Evolutionary conservation across 257 asterid genomes (phyloP).

Genomic region (Anisodus acutangulus): DNA sequence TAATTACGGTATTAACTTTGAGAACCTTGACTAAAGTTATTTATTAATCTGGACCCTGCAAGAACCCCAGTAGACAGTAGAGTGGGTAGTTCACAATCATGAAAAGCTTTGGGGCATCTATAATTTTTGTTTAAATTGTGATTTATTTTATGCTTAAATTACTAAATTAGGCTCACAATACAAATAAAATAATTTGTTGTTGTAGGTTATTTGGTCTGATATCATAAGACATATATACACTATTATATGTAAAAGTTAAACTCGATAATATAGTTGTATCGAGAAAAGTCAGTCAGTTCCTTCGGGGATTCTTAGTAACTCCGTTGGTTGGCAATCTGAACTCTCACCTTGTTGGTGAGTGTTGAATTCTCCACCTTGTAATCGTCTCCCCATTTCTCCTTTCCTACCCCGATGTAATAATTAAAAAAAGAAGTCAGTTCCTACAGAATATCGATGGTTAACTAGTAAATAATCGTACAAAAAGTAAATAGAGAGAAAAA

Average conservation of each 20-base stretch:
- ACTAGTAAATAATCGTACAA: too few relatives aligned
- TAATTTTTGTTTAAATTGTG: background rate
- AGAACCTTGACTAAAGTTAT: background rate
- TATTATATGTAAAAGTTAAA: too few relatives aligned
- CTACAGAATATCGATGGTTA: too few relatives aligned
- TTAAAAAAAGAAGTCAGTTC: too few relatives aligned
- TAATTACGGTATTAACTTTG: background rate
- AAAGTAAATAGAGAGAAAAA: too few relatives aligned
- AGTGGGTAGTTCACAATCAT: slow-evolving; percentile 11
- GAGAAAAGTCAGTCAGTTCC: background rate
- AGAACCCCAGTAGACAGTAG: background rate
- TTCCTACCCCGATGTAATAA: too few relatives aligned
- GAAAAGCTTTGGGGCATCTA: background rate
- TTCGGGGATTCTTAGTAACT: too few relatives aligned
- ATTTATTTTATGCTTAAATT: background rate
- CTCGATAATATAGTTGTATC: background rate
- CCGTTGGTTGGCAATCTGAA: too few relatives aligned
- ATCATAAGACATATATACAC: too few relatives aligned
- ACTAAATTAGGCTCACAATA: background rate
- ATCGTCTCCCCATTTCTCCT: too few relatives aligned
- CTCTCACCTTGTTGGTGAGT: too few relatives aligned
- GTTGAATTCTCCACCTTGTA: too few relatives aligned
- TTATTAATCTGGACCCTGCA: background rate
- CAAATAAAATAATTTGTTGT: background rate
- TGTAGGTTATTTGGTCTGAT: background rate